These are phyloP conservation scores for Radiomyces spectabilis DNA, from an alignment of 192 early-diverging fungal species.

Conservation along the genomic window DNA sequence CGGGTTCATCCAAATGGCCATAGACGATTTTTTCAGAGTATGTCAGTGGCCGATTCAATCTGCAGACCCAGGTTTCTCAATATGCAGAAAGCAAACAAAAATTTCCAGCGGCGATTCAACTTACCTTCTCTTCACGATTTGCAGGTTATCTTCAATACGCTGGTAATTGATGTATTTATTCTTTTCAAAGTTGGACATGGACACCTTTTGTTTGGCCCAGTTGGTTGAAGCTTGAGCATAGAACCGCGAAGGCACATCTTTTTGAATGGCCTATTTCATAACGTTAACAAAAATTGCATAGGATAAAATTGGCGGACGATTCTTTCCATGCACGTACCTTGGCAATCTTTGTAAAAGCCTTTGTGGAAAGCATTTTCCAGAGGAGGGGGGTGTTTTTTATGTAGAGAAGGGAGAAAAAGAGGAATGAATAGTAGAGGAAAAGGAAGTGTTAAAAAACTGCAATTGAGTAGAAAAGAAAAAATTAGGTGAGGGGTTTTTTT, in stretches of 20 bases:
- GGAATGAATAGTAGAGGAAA: too few relatives aligned
- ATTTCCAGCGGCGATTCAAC: too few relatives aligned
- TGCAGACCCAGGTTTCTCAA: too few relatives aligned
- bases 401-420: too few relatives aligned
- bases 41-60: slow-evolving; percentile 85
- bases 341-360: slow-evolving; percentile 24
- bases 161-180: slow-evolving; percentile 98
- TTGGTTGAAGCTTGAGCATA: slow-evolving; percentile 45
- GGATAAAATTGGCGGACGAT: too few relatives aligned
- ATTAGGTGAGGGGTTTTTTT: too few relatives aligned
- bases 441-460: too few relatives aligned
- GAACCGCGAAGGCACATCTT: slow-evolving; percentile 31
- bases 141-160: slow-evolving; percentile 91
- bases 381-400: too few relatives aligned
- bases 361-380: slow-evolving; percentile 29
- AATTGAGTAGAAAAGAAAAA: too few relatives aligned
- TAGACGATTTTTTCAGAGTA: slow-evolving; percentile 98
- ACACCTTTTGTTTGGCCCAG: slow-evolving; percentile 62
- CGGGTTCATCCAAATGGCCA: slow-evolving; percentile 93
- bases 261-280: slow-evolving; percentile 15
- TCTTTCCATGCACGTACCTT: too few relatives aligned
- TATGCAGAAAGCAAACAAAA: too few relatives aligned
- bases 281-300: slow-evolving; percentile 19
- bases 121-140: slow-evolving; percentile 87
- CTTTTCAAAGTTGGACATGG: slow-evolving; percentile 86